A percentile compares a stretch with the other conserved stretches of the same genome.
Evolutionary conservation across 2,329 filamentous ascomycete species (phyloP).

Genomic region (Graphiopsis chlorocephala): DNA sequence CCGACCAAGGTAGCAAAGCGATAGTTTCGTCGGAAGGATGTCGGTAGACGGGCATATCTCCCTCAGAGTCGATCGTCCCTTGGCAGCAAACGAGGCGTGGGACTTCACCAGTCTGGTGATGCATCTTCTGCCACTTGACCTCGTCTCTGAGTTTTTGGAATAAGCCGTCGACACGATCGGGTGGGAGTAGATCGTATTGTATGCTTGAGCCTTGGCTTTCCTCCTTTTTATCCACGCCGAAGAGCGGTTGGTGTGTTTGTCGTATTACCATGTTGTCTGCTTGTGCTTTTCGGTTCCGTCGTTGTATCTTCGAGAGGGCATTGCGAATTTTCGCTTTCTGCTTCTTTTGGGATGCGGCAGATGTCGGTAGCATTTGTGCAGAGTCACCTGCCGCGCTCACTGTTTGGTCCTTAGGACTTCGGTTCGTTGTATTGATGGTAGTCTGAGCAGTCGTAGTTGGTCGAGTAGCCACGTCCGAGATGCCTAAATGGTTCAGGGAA

Average conservation of each 20-base stretch:
- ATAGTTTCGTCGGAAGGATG: conserved; percentile 89
- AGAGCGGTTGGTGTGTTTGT: conserved; percentile 20
- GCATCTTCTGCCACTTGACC: conserved; percentile 87
- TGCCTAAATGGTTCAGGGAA: conserved; percentile 19
- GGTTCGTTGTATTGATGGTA: not conserved
- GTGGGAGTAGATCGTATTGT: conserved; percentile 65
- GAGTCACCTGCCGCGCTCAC: not conserved
- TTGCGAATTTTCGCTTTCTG: not conserved
- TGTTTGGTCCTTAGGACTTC: not conserved
- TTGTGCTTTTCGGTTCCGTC: not conserved
- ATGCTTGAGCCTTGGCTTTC: conserved; percentile 73
- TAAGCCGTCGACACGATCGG: conserved; percentile 48
- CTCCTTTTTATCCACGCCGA: conserved; percentile 27
- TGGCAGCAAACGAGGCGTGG: conserved; percentile 89
- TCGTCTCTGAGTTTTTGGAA: conserved; percentile 72
- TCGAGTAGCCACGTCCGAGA: not conserved
- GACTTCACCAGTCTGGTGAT: conserved; percentile 85
- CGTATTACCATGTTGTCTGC: not conserved
- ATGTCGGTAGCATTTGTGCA: not conserved
- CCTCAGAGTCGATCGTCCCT: conserved; percentile 71
- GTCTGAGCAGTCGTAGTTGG: not conserved
- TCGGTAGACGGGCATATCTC: conserved; percentile 83
- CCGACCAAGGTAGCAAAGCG: conserved; percentile 71
- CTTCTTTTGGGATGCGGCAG: not conserved
- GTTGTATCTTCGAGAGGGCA: not conserved